These are phyloP conservation scores for Fusarium xylarioides DNA, from an alignment of 2,329 filamentous ascomycete genomes.

Conservation along the genomic window DNA sequence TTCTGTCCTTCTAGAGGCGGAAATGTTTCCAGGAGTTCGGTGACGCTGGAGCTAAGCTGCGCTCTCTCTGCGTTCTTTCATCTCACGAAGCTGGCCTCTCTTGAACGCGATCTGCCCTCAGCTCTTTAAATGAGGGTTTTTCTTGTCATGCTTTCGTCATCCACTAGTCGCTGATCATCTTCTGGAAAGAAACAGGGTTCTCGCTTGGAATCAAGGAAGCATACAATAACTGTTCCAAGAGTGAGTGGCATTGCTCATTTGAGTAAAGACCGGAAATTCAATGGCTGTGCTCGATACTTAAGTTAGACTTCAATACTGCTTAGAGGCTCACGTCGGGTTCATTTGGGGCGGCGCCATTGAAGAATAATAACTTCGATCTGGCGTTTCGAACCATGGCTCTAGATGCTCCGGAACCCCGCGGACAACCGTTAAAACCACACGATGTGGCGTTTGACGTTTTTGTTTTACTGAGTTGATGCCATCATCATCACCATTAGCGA, in stretches of 20 bases:
- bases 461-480: conserved; percentile 10
- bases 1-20: conserved; percentile 24
- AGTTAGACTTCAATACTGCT: background rate
- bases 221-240: background rate
- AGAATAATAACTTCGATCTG: conserved; percentile 2
- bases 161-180: conserved; percentile 15
- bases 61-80: conserved; percentile 8
- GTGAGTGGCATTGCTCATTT: background rate
- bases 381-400: conserved; percentile 6
- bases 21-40: conserved; percentile 24
- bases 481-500: background rate
- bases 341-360: conserved; percentile 22
- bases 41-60: conserved; percentile 9
- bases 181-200: conserved; percentile 9
- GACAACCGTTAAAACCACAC: conserved; percentile 7
- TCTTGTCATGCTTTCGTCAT: conserved; percentile 22
- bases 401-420: background rate
- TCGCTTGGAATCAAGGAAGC: background rate
- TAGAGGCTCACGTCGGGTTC: background rate
- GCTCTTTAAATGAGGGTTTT: background rate
- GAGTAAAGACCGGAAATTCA: background rate
- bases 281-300: background rate
- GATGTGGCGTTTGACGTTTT: conserved; percentile 31
- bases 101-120: conserved; percentile 11
- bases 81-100: conserved; percentile 14